Percentiles rank a stretch among this genome's conserved stretches.
Evolutionary conservation across 208 protist species (phyloP).

Genomic region (Cochliopodium minus): DNA sequence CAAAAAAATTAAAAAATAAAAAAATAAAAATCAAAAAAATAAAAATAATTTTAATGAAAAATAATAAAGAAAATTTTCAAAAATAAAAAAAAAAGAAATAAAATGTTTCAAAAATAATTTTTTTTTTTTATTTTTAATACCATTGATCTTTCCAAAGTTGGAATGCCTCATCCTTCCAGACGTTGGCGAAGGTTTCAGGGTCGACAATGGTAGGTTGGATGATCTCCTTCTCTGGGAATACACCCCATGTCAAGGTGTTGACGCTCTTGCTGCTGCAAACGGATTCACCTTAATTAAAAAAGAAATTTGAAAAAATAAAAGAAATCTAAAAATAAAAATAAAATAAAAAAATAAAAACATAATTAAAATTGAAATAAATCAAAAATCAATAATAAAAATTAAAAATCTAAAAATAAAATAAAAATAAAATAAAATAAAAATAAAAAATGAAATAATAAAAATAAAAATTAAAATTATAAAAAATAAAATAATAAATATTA

Average conservation of each 20-base stretch:
- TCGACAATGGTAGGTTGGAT: conserved; percentile 49
- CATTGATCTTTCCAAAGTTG: conserved; percentile 29
- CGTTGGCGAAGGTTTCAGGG: conserved; percentile 29
- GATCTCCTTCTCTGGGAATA: conserved; percentile 40
- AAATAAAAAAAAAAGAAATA: too few species aligned
- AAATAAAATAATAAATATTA: conserved; percentile 4
- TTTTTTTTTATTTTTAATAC: conserved; percentile 1
- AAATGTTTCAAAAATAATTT: too few species aligned
- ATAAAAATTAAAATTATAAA: neutral
- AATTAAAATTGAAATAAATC: neutral
- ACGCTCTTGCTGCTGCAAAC: conserved; percentile 8
- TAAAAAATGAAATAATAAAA: neutral
- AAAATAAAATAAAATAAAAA: conserved; percentile 1
- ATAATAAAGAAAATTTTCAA: too few species aligned
- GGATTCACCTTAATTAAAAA: too few species aligned
- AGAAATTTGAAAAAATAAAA: neutral
- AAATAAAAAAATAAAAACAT: neutral
- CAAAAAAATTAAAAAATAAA: too few species aligned
- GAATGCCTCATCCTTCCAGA: conserved; percentile 42
- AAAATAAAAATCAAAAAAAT: too few species aligned
- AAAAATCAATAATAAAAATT: conserved; percentile 3
- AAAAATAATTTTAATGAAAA: too few species aligned
- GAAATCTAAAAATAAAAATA: conserved; percentile 3
- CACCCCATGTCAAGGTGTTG: conserved; percentile 44
- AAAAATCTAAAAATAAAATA: conserved; percentile 2